Base-by-base conservation (phyloP, 768 basidiomycete genomes). In the Rhodotorula paludigena region DNA sequence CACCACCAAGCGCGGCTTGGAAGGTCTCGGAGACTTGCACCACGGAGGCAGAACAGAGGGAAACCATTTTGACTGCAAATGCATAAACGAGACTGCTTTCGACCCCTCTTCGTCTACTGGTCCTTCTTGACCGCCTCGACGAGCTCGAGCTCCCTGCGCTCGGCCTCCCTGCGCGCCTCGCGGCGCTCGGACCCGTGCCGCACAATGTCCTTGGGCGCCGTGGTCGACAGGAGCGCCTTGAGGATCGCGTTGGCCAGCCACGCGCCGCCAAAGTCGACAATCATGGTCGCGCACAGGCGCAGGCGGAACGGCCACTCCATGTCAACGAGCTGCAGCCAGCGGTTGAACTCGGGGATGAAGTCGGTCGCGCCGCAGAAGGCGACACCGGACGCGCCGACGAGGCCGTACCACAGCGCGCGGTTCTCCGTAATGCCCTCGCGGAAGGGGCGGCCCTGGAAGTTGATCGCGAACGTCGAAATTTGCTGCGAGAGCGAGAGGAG, bases 341-440 rank as follows among this genome's bases (percentile, higher is more conserved):
- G 82, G 77, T 94, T 98, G 66, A 96, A 76, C 80, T 99, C 96
- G 3, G 96, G 96, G 77, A 96, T 81, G 73, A 99, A 88, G 77
- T 99, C 92, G 1, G 90, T 92, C 10, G 94, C 85, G 38, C 96
- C 96, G 16, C 84, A 89, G 79, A 97, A 90, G 16, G 96, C 96
- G 10, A 99, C 93, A 5, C 85, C 84, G 60, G 86, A 86, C 36
- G 92, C 94, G 16, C 89, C 90, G 47, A 96, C 81, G 18, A 98
- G 85, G 33, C 96, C 96, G 82, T 87, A 98, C 78, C 85, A 97
- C 28, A 99, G 77, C n/a, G 92, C 89, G 6, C 87, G 81, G 79
- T 99, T 99, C 80, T 99, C 96, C 5, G 90, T 84, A 76, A 99
- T 97, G 44, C 92, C 92, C 79, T 99, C 96, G 41, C 96, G 87